Evolutionary conservation across 345 rosid genomes (phyloP).

Genomic region (Hibiscus tridactylites): DNA sequence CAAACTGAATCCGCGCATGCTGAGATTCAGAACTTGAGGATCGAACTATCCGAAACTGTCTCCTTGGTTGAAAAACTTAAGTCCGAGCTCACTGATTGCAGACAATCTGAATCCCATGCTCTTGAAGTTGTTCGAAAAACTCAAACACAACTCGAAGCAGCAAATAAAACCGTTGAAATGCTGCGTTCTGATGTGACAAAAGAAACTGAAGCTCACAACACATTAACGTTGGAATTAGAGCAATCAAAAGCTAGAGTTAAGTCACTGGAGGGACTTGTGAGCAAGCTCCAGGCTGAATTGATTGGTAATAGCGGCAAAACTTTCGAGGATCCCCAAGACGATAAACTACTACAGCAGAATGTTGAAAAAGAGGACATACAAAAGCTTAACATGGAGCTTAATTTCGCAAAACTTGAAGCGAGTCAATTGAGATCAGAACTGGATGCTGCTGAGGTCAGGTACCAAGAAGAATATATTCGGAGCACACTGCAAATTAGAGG

Average conservation of each 20-base stretch:
- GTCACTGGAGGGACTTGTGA: constrained; percentile 63
- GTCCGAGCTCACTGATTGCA: constrained; percentile 48
- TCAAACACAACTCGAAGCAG: constrained; percentile 56
- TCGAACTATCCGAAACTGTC: constrained; percentile 62
- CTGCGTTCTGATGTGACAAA: constrained; percentile 53
- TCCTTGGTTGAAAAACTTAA: constrained; percentile 60
- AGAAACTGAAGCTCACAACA: constrained; percentile 50
- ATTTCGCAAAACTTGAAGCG: constrained; percentile 44
- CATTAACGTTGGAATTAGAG: constrained; percentile 55
- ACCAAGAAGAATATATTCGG: constrained; percentile 80
- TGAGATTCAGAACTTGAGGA: constrained; percentile 51
- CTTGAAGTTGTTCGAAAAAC: constrained; percentile 47
- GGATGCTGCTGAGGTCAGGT: constrained; percentile 68
- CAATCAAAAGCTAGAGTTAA: constrained; percentile 51
- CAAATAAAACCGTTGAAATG: constrained; percentile 54
- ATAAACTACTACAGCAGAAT: constrained; percentile 16
- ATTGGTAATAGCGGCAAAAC: constrained; percentile 11
- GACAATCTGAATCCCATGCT: constrained; percentile 73
- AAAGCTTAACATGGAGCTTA: constrained; percentile 50
- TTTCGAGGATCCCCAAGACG: neutral
- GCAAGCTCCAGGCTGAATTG: constrained; percentile 43
- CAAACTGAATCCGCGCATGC: constrained; percentile 50
- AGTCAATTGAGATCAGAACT: constrained; percentile 56
- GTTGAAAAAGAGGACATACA: constrained; percentile 25
- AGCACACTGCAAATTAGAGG: constrained; percentile 79